Evolutionary conservation across 768 basidiomycete species (phyloP).

Genomic region (Boletellus emodensis): DNA sequence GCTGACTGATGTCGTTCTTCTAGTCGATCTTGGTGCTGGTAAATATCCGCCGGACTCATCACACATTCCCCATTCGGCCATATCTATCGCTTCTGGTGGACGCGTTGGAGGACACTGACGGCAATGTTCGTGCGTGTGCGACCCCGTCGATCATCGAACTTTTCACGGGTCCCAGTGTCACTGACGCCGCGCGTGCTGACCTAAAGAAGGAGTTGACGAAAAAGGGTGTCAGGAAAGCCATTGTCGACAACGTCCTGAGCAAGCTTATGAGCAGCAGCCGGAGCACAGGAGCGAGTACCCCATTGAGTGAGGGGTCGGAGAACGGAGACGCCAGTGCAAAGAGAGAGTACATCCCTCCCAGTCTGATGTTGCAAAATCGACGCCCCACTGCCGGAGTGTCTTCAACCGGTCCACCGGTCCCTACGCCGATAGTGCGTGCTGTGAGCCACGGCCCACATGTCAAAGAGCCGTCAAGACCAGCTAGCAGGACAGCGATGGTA

Average conservation of each 20-base stretch:
- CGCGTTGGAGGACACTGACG: conserved; percentile 85
- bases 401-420: conserved; percentile 23
- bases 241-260: conserved; percentile 73
- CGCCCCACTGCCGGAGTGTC: conserved; percentile 41
- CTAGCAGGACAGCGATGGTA: conserved; percentile 53
- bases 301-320: conserved; percentile 58
- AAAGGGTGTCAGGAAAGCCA: conserved; percentile 82
- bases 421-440: conserved; percentile 37
- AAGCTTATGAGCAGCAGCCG: conserved; percentile 52
- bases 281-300: conserved; percentile 39
- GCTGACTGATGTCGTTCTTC: conserved; percentile 1
- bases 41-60: conserved; percentile 65
- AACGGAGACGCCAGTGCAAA: conserved; percentile 35
- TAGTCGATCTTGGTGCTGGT: conserved; percentile 67
- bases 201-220: conserved; percentile 88
- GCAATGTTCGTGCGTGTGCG: conserved; percentile 83
- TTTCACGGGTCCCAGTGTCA: conserved; percentile 79
- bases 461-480: conserved; percentile 51
- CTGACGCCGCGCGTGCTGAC: conserved; percentile 85
- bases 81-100: conserved; percentile 80
- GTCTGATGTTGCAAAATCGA: conserved; percentile 53
- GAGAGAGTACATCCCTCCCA: conserved; percentile 74
- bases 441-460: conserved; percentile 44
- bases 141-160: conserved; percentile 76
- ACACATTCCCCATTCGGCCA: conserved; percentile 74